phyloP scores from a whole-genome alignment of 768 basidiomycete genomes.

The Pleurotus ostreatus region DNA sequence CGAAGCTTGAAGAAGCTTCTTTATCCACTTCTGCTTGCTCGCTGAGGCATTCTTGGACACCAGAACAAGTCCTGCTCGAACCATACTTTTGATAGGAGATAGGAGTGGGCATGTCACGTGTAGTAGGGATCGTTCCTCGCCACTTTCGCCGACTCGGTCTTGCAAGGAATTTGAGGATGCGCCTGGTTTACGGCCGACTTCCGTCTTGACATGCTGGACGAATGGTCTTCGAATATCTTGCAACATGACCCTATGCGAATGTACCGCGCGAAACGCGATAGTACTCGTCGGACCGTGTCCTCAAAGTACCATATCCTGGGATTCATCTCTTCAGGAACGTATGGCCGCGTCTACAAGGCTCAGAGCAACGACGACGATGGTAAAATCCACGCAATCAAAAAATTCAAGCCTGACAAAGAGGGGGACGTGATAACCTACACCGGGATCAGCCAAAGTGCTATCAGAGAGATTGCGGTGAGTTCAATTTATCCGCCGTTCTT shows the following conservation, averaged over 20 bases:
- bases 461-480: constrained; percentile 91
- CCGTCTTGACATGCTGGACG: constrained; percentile 23
- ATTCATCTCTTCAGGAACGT: constrained; percentile 97
- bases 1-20: no score
- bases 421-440: constrained; percentile 95
- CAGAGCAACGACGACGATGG: constrained; percentile 68
- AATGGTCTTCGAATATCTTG: constrained; percentile 36
- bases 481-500: not conserved
- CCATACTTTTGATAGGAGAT: no score
- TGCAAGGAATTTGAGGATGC: no score
- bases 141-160: no score
- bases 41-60: no score
- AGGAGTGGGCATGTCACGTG: no score
- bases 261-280: constrained; percentile 79
- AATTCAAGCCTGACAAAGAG: constrained; percentile 99
- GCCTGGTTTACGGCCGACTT: no score
- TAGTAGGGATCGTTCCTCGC: no score
- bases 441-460: constrained; percentile 96
- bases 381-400: constrained; percentile 92
- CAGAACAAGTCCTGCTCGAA: no score
- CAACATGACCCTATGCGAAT: constrained; percentile 80
- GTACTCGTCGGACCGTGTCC: constrained; percentile 57
- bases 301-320: constrained; percentile 91
- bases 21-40: no score
- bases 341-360: constrained; percentile 98